These are phyloP conservation scores for Kitagawia praeruptora DNA, from an alignment of 129 eudicot genomes.

Conservation along the genomic window DNA sequence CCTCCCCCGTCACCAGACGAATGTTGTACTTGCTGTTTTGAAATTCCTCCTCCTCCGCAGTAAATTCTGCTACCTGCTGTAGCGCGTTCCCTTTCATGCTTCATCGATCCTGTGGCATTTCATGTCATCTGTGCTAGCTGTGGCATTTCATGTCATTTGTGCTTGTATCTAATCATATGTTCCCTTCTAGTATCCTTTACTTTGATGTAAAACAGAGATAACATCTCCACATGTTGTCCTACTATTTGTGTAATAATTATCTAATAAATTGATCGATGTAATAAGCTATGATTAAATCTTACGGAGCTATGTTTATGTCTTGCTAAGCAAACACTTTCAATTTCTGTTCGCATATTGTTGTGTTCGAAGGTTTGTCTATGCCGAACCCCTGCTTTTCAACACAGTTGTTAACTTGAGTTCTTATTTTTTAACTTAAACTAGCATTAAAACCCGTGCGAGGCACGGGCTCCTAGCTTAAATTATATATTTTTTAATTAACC, in stretches of 20 bases:
- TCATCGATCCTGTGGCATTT: background rate
- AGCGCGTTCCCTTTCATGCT: background rate
- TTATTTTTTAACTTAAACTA: no score
- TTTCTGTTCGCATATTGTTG: no score
- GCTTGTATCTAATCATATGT: background rate
- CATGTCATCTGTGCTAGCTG: background rate
- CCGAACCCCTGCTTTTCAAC: no score
- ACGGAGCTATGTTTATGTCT: background rate
- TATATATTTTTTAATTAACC: no score
- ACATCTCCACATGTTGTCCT: background rate
- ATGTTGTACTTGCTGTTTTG: conserved; percentile 1
- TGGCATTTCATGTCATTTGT: background rate
- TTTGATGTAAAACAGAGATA: background rate
- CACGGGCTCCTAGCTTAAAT: no score
- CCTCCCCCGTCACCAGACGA: background rate
- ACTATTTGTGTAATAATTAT: background rate
- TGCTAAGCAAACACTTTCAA: no score
- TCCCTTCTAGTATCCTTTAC: no score
- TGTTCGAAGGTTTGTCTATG: no score
- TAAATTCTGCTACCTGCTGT: background rate
- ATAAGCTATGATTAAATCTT: background rate
- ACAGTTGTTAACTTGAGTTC: no score
- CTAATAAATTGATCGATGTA: background rate
- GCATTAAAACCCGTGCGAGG: no score
- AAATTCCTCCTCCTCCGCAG: background rate